Conservation (phyloP, 768 basidiomycete species). For the Asterophora lycoperdoides region DNA sequence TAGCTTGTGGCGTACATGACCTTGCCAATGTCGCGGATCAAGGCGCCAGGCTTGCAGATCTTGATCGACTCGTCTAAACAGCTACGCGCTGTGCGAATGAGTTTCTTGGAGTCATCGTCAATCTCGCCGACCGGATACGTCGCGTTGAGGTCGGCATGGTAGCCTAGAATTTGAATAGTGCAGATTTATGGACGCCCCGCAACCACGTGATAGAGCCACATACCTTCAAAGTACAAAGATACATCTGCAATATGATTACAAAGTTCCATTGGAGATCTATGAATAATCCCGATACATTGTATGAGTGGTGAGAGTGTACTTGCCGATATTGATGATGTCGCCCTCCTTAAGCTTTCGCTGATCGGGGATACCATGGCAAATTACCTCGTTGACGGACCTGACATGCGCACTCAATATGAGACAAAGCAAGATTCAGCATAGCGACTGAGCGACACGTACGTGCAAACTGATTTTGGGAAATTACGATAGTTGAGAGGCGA, state of each 20-base stretch:
- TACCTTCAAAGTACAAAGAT: constrained; percentile 74
- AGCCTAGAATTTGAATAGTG: constrained; percentile 54
- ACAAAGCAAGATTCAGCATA: neutral
- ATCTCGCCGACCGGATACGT: constrained; percentile 88
- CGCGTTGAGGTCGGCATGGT: constrained; percentile 89
- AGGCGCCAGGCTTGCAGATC: constrained; percentile 87
- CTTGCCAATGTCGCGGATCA: constrained; percentile 87
- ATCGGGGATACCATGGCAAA: constrained; percentile 97
- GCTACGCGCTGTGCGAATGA: constrained; percentile 80
- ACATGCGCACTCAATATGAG: constrained; percentile 4
- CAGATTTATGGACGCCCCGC: neutral
- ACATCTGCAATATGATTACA: constrained; percentile 53
- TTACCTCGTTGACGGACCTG: constrained; percentile 90
- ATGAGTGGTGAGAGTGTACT: constrained; percentile 16
- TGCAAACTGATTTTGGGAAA: constrained; percentile 97
- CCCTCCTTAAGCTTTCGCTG: constrained; percentile 80
- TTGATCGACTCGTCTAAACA: constrained; percentile 88
- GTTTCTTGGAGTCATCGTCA: constrained; percentile 76
- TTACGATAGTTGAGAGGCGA: constrained; percentile 88
- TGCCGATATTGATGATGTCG: constrained; percentile 94
- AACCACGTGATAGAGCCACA: constrained; percentile 8
- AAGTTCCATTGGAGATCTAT: constrained; percentile 9
- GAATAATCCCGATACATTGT: no score
- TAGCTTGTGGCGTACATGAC: constrained; percentile 55
- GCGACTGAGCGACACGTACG: constrained; percentile 46